phyloP scores from a whole-genome alignment of 129 eudicot genomes.

The Flaveria brownii region DNA sequence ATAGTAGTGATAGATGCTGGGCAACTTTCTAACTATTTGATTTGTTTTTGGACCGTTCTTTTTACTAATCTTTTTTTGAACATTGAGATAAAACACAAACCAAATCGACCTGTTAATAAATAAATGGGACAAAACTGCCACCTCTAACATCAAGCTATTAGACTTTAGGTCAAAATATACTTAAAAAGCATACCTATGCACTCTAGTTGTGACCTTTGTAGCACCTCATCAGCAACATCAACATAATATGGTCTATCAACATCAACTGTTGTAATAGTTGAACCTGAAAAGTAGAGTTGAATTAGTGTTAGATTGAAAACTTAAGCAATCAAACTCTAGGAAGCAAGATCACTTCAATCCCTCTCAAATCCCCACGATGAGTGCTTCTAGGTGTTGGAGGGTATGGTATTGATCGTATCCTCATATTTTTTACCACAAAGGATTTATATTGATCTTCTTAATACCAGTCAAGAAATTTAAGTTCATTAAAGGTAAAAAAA shows the following conservation, averaged over 20 bases:
- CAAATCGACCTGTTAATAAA: background rate
- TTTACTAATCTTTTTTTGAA: background rate
- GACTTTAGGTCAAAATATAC: background rate
- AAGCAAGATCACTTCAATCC: background rate
- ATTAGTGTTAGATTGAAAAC: background rate
- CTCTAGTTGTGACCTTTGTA: constrained; percentile 58
- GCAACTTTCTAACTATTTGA: background rate
- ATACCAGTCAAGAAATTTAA: background rate
- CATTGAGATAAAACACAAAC: background rate
- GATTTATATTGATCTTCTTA: background rate
- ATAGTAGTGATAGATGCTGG: background rate
- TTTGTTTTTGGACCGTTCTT: background rate
- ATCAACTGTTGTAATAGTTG: constrained; percentile 32
- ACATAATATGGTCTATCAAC: constrained; percentile 55
- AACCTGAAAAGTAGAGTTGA: constrained; percentile 23
- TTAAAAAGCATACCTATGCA: constrained; percentile 55
- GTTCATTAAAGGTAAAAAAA: background rate
- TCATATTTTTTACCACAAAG: background rate
- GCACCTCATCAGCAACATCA: constrained; percentile 48
- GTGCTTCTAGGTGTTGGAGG: background rate
- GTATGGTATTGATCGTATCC: constrained; percentile 2
- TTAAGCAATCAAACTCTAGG: background rate
- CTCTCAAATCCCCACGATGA: background rate
- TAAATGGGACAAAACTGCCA: background rate
- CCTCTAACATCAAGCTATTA: background rate